phyloP scores from a whole-genome alignment of 192 early-diverging fungal species.

The Backusella sp. region DNA sequence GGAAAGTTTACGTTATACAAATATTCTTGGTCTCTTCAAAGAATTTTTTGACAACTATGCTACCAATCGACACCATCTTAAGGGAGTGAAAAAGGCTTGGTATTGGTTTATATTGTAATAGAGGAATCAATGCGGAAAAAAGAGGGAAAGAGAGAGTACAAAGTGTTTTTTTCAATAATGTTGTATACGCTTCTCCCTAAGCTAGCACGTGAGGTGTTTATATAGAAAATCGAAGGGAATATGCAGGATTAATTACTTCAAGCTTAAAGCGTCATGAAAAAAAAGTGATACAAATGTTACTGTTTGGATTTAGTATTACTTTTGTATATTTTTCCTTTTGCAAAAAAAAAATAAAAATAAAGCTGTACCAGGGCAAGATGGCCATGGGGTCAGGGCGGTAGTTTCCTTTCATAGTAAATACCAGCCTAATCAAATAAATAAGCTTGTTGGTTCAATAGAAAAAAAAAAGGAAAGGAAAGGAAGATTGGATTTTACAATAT shows the following conservation, averaged over 20 bases:
- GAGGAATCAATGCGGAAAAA: background rate
- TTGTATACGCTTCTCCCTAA: background rate
- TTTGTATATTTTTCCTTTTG: background rate
- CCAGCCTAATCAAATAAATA: background rate
- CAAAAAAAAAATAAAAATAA: background rate
- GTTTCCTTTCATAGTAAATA: conserved; percentile 7
- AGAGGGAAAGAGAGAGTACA: background rate
- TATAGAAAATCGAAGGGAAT: background rate
- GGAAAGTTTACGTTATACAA: background rate
- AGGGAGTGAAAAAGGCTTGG: background rate
- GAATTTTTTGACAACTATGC: background rate
- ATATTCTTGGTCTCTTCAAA: background rate
- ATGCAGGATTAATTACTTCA: background rate
- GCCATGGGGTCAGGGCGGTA: background rate
- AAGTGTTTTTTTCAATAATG: background rate
- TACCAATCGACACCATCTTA: background rate
- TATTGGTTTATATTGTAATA: background rate
- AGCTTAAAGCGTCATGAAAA: background rate
- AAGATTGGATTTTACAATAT: conserved; percentile 3
- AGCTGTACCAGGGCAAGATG: background rate
- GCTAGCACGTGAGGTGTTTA: background rate
- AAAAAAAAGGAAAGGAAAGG: background rate
- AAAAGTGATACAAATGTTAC: background rate
- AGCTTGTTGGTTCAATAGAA: background rate
- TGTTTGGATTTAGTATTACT: background rate